Base-by-base conservation (phyloP, 73 alveolate genomes). In the Urostyla sp. region DNA sequence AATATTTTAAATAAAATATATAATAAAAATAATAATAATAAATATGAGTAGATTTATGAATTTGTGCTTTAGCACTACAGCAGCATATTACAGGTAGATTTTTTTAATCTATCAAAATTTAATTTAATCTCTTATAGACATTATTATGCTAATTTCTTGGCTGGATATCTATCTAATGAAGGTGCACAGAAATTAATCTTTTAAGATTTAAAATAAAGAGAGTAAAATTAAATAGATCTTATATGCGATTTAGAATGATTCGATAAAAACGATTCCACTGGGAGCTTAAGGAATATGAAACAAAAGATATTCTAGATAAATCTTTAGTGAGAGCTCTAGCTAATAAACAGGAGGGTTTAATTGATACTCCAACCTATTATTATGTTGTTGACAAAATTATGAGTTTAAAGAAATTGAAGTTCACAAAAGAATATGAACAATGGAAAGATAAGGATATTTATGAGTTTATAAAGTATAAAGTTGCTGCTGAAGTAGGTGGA, bases 401-500 rank as follows among this genome's bases (percentile, higher is more conserved):
- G 31, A 13, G 69, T 16, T 59, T 80, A 7, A 80, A 66, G 76
- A 80, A 80, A 36, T 78, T 75, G 32, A 75, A 55, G 59, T 75
- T 80, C 77, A 66, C 90, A 32, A 38, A 63, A 24, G 76, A 80
- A 21, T 67, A 80, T 27, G 77, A 63, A 45, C 34, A 36, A 49
- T 50, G 59, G 79, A 40, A 80, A 15, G 90, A 80, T 49, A 24
- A 52, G 21, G 77, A 80, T 27, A 63, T 74, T 46, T 74, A 35
- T 36, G 84, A 80, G 44, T 80, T 82, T 82, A 80, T 80, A 72
- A 80, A 80, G 55, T 43, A 52, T 56, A 80, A 80, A 46, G 90
- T 80, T 16, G 90, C 90, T 67, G 90, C 90, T 16, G 90, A 80
- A 51, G 73, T 80, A 0, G 90, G 90, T 8, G 84, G 90, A 11